A percentile compares a stretch with the other conserved stretches of the same genome.
Evolutionary conservation across 495 filamentous ascomycete genomes (phyloP).

Genomic region (Penicillium malachiteum): DNA sequence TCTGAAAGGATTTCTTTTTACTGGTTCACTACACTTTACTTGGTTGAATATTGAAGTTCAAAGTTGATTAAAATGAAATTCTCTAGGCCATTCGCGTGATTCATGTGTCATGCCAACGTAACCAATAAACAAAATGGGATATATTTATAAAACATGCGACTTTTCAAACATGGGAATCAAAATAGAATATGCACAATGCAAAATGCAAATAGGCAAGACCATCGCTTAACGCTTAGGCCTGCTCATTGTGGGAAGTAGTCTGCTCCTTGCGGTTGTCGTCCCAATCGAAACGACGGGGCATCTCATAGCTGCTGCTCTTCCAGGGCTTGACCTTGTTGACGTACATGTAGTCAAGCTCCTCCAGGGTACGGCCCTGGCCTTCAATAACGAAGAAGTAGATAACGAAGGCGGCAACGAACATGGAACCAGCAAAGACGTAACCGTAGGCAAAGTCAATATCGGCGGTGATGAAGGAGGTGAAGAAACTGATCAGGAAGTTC

Average conservation of each 20-base stretch:
- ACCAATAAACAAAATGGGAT: background rate
- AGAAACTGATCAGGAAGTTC: constrained; percentile 82
- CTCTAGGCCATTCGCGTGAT: background rate
- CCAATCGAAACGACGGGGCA: constrained; percentile 26
- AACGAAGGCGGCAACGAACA: constrained; percentile 55
- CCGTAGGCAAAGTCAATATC: constrained; percentile 71
- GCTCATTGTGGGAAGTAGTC: constrained; percentile 29
- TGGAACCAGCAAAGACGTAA: constrained; percentile 72
- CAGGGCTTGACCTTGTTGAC: constrained; percentile 60
- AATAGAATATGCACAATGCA: constrained; percentile 3
- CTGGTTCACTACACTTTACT: too few species aligned
- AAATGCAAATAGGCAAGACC: constrained; percentile 5
- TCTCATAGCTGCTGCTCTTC: constrained; percentile 52
- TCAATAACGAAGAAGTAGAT: constrained; percentile 77
- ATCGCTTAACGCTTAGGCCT: constrained; percentile 19
- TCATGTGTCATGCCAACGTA: constrained; percentile 2
- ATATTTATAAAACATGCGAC: constrained; percentile 1
- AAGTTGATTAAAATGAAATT: background rate
- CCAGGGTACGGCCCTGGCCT: constrained; percentile 59
- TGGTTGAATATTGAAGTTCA: background rate
- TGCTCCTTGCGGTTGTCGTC: constrained; percentile 25
- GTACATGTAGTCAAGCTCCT: constrained; percentile 83
- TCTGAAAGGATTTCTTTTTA: too few species aligned
- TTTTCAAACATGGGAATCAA: constrained; percentile 1
- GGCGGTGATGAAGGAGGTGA: constrained; percentile 68